These are phyloP conservation scores for Dothiorella sarmentorum DNA, from an alignment of 2,329 filamentous ascomycete genomes.

Conservation along the genomic window DNA sequence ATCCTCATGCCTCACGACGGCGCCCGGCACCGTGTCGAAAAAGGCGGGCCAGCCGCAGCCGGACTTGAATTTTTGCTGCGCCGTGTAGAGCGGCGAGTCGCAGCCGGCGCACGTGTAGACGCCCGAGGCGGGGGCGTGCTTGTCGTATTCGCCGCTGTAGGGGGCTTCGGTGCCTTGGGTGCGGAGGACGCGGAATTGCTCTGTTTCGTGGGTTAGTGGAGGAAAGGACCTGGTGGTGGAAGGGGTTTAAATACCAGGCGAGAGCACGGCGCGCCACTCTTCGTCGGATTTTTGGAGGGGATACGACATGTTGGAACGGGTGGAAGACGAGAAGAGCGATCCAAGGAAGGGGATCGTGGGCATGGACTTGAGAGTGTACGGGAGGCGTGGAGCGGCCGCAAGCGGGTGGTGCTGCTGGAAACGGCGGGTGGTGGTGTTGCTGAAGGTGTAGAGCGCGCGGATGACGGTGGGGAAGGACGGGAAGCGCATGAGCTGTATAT, in stretches of 20 bases:
- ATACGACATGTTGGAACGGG: constrained; percentile 49
- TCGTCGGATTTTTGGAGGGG: constrained; percentile 77
- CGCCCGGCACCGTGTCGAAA: constrained; percentile 90
- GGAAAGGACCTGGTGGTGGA: background rate
- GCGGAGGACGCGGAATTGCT: constrained; percentile 92
- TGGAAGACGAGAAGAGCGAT: constrained; percentile 65
- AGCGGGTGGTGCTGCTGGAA: constrained; percentile 9
- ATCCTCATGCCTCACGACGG: constrained; percentile 80
- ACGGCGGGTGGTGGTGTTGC: constrained; percentile 42
- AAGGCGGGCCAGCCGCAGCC: constrained; percentile 98
- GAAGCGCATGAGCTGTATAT: constrained; percentile 13
- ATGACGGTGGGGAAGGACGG: constrained; percentile 35
- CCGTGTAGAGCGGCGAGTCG: constrained; percentile 83
- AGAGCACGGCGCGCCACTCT: constrained; percentile 87
- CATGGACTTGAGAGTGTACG: constrained; percentile 55
- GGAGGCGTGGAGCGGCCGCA: constrained; percentile 30
- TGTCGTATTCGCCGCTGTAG: constrained; percentile 78
- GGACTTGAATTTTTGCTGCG: constrained; percentile 90
- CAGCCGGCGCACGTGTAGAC: constrained; percentile 88
- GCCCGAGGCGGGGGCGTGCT: constrained; percentile 72
- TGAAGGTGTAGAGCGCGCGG: constrained; percentile 45
- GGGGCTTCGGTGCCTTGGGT: constrained; percentile 87
- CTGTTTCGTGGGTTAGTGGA: constrained; percentile 45
- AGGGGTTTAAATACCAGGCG: constrained; percentile 53
- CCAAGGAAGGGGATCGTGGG: constrained; percentile 75